phyloP scores from a whole-genome alignment of 148 eudicot genomes.

The Camellia lanceoleosa region DNA sequence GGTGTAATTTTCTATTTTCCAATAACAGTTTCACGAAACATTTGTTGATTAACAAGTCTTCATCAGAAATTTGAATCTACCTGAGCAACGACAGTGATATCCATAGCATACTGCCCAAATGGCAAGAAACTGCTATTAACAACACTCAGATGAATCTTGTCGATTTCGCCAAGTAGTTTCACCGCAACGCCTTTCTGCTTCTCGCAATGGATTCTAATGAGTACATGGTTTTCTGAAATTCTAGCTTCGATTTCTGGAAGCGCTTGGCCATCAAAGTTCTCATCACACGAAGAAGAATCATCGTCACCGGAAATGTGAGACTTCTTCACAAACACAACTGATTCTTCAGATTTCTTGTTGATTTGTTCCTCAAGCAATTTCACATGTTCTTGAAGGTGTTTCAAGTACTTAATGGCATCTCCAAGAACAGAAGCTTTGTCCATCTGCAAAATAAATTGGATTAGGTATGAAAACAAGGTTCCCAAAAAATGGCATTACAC shows the following conservation, averaged over 20 bases:
- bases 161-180: constrained; percentile 29
- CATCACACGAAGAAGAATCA: constrained; percentile 2
- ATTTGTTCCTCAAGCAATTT: constrained; percentile 40
- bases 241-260: constrained; percentile 18
- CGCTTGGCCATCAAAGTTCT: constrained; percentile 7
- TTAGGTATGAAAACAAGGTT: not conserved
- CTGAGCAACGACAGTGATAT: constrained; percentile 18
- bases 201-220: constrained; percentile 22
- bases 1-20: too few relatives aligned
- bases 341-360: constrained; percentile 29
- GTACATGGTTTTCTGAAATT: constrained; percentile 10
- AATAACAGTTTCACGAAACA: too few relatives aligned
- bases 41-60: too few relatives aligned
- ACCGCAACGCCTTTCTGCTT: constrained; percentile 23
- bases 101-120: constrained; percentile 19
- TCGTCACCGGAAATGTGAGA: constrained; percentile 3
- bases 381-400: constrained; percentile 59
- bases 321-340: constrained; percentile 40
- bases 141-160: constrained; percentile 32
- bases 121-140: constrained; percentile 29
- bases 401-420: constrained; percentile 60
- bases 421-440: constrained; percentile 58
- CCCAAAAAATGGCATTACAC: too few relatives aligned
- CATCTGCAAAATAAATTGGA: constrained; percentile 3
- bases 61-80: not conserved